Conservation (phyloP, 1,284 basidiomycete species). For the Cryptococcus neoformans region DNA sequence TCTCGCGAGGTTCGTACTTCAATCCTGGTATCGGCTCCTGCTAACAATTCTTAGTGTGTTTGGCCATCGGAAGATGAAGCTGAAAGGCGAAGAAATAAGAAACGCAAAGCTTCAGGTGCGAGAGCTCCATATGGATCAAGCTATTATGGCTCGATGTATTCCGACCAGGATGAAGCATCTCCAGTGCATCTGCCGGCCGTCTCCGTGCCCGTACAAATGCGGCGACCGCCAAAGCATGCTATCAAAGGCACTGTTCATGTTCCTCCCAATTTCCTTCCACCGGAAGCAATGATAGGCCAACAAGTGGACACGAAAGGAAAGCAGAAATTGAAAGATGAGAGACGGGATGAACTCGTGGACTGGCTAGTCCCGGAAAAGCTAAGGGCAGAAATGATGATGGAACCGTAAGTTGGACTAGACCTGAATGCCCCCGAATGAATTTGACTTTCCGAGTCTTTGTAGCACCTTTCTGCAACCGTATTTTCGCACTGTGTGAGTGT, state of each 20-base stretch:
- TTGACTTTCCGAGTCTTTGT: neutral
- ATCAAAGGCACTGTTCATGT: conserved; percentile 13
- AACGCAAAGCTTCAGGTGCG: conserved; percentile 7
- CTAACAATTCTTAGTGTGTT: conserved; percentile 17
- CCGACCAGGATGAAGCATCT: neutral
- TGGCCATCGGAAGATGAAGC: conserved; percentile 35
- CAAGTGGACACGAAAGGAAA: conserved; percentile 15
- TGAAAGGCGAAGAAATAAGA: conserved; percentile 29
- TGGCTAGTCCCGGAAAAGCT: conserved; percentile 18
- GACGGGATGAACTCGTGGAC: conserved; percentile 19
- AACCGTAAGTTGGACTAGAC: conserved; percentile 29
- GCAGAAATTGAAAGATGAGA: conserved; percentile 9
- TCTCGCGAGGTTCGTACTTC: conserved; percentile 22
- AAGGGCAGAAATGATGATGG: conserved; percentile 37
- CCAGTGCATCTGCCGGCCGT: neutral
- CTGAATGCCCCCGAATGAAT: neutral
- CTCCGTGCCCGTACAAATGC: neutral
- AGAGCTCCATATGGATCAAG: neutral
- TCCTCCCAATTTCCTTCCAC: conserved; percentile 15
- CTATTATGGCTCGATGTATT: neutral
- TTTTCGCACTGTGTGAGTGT: conserved; percentile 35
- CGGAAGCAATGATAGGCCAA: neutral
- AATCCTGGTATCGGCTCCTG: neutral
- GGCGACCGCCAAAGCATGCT: conserved; percentile 1
- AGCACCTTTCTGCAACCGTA: conserved; percentile 42